Base-by-base conservation (phyloP, 1,284 basidiomycete species). In the Ganoderma resinaceum region DNA sequence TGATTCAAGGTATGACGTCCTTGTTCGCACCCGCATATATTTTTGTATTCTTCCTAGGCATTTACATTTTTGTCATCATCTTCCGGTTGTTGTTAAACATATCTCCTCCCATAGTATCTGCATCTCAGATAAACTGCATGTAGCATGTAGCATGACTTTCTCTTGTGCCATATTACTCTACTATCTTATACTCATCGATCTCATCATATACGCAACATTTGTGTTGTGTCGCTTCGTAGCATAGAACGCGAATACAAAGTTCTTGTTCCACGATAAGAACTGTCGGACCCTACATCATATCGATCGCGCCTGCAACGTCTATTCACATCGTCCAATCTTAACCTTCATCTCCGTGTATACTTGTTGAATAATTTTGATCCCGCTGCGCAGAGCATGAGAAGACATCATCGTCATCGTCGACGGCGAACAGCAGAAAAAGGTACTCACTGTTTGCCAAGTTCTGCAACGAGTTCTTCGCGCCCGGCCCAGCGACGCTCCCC, bases 371-470 rank as follows among this genome's bases (percentile, higher is more conserved):
- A 52, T 63, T 71, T 73, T 59, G 72, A 37, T 3, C 72, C 67
- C 12, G 72, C 72, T 73, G 43, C 57, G 46, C n/a, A 26, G 16
- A 20, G 16, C 18, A 23, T 37, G 33, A 57, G 52, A 46, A 49
- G 20, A 4, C 26, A 38, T 35, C 6, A 37, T 49, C 31, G 43
- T 37, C 43, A 29, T 38, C 52, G 37, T 29, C 43, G 46, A 37
- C 35, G 26, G n/a, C 12, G 26, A 59, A 59, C n/a, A 43, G 29
- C 29, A 46, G 43, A 23, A 46, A 42, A 31, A 46, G 18, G 20
- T 38, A 72, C 76, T 68, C 61, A 78, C 77, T 72, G 33, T 71
- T 74, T 12, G 75, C 73, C 55, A 78, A 33, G 57, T 67, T 74
- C 69, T 73, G 70, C 59, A 77, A 65, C 63, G 69, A 71, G 62